Conservation (phyloP, 73 alveolate genomes). For the Paramecium octaurelia region DNA sequence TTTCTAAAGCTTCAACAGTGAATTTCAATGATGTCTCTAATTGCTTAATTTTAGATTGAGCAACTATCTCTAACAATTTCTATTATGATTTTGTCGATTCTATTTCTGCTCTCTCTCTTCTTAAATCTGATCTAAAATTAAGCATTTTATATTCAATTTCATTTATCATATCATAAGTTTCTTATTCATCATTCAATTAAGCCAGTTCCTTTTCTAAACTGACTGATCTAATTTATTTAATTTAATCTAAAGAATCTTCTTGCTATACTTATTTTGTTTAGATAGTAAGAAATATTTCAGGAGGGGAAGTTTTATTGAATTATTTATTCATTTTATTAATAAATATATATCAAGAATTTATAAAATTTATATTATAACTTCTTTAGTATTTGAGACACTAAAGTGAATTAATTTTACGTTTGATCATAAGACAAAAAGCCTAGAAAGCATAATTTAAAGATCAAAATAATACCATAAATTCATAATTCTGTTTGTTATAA, state of each 20-base stretch:
- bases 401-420: no score
- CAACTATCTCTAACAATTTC: neutral
- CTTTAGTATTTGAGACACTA: neutral
- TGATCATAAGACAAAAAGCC: no score
- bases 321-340: neutral
- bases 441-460: no score
- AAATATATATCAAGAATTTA: neutral
- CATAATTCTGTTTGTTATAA: no score
- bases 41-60: neutral
- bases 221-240: neutral
- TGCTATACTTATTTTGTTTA: neutral
- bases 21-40: neutral
- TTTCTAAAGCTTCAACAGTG: neutral
- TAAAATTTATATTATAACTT: no score
- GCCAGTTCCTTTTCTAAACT: neutral
- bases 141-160: constrained; percentile 10
- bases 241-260: neutral
- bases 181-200: neutral
- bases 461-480: no score
- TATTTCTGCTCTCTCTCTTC: constrained; percentile 17
- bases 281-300: neutral
- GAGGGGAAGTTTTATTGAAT: neutral
- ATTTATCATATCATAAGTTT: neutral
- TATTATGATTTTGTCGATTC: neutral
- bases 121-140: neutral